Evolutionary conservation across 768 basidiomycete genomes (phyloP), one percentile per base, ranked within the genome.

Genomic region (Candolleomyces eurysporus): DNA sequence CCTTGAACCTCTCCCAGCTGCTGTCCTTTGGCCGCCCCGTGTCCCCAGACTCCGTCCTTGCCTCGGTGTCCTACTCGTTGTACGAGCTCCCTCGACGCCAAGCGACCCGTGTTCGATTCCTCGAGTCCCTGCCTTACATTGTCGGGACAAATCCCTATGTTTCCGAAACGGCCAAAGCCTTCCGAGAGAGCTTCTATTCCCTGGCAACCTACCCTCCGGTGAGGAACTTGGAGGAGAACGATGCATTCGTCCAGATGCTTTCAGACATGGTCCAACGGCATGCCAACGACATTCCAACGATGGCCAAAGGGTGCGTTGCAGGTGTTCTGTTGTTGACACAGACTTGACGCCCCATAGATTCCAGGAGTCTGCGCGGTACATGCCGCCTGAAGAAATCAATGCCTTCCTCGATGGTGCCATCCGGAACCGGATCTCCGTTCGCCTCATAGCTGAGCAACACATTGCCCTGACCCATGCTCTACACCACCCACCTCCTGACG

Each of bases 361-460:
- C 70, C 91, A 93, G 66, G 94, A 96, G 75, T 91, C 88, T 63
- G 79, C 86, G 48, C 83, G 85, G 55, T 96, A 96, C 73, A 89
- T 96, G 81, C 86, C 91, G 8, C 84, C 91, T 6, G 80, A 80
- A n/a, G 86, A 91, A 66, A 89, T 93, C 65, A 88, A 83, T 74
- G 79, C 79, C 59, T 96, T 96, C 69, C 77, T 96, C 26, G 90
- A 96, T 70, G 85, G 86, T 48, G 87, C 91, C 45, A 94, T 96
- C 66, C 87, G 88, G 30, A 94, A 87, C 68, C 89, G 94, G 59
- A 93, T 95, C 59, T 92, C 91, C 43, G 86, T 95, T 31, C 87
- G 94, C 39, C 78, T 96, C 59, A 91, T 95, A 62, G 94, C 92
- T 43, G 94, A 96, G 71, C 94, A 96, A 67, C 94, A 96, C 71